Conservation (phyloP, 768 basidiomycete genomes). For the Suillus spraguei region DNA sequence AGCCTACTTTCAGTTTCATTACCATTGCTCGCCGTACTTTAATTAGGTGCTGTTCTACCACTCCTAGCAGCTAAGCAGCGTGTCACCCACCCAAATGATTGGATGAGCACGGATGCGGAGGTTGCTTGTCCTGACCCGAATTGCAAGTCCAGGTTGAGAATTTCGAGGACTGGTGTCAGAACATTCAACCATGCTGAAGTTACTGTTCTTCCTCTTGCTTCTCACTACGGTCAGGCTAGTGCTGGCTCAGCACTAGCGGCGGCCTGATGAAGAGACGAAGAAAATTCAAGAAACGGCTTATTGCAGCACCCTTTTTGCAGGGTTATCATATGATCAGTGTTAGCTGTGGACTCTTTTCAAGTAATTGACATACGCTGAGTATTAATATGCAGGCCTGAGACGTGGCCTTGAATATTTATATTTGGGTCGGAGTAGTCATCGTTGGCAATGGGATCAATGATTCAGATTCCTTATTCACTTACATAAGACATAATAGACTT, state of each 20-base stretch:
- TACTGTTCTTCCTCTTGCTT: conserved; percentile 46
- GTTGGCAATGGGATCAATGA: too few relatives aligned
- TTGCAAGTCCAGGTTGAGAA: conserved; percentile 57
- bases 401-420: not conserved
- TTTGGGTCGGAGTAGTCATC: not conserved
- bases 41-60: conserved; percentile 60
- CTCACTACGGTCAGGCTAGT: not conserved
- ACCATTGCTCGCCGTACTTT: not conserved
- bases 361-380: not conserved
- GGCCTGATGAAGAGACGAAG: conserved; percentile 8
- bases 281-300: not conserved
- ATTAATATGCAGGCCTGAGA: not conserved
- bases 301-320: conserved; percentile 2
- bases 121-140: conserved; percentile 70
- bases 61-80: conserved; percentile 72
- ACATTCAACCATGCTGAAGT: conserved; percentile 57
- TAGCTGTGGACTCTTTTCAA: not conserved
- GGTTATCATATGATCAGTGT: not conserved
- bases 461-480: too few relatives aligned
- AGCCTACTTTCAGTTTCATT: not conserved
- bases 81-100: conserved; percentile 54
- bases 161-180: conserved; percentile 51
- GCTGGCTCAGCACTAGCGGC: not conserved
- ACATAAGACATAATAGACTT: not conserved
- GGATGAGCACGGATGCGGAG: conserved; percentile 69